Evolutionary conservation across 768 basidiomycete species (phyloP), one percentile per base, ranked within the genome.

Genomic region (Phaffia tasmanica): DNA sequence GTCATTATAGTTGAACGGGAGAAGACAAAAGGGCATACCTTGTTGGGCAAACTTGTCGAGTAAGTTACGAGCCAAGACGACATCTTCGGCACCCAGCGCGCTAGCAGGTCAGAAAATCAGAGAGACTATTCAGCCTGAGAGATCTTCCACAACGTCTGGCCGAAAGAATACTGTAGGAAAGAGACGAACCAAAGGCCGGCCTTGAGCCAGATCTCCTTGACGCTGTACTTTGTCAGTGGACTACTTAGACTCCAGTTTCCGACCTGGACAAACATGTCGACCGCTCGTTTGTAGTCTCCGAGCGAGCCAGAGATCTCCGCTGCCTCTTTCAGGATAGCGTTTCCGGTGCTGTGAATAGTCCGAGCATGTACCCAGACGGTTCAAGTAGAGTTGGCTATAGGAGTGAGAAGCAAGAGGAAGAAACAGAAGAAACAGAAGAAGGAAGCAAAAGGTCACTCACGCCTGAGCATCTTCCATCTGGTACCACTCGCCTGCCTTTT

Each of bases 151-250:
- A 8, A n/a, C 58, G 1, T n/a, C n/a, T n/a, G 9, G 58, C 19
- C 35, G 15, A 56, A 48, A 3, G 64, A 4, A 27, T 27, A 63
- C 46, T 56, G 25, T 11, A 59, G 19, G 35, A 64, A 42, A 18
- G 46, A 19, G 23, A 65, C 79, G 19, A 87, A 87, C 75, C 95
- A 98, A 25, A 99, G 79, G 46, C 84, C 84, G 3, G 91, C 82
- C 72, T 85, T 82, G 47, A 98, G 80, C 90, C 92, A 98, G 73
- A 94, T 94, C 71, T 98, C 95, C 79, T 98, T 97, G 72, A 97
- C 95, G 69, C 88, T 91, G 79, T 97, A 99, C 77, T 91, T 92
- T n/a, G 95, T 98, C 72, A 98, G 78, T 11, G 86, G 80, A 23
- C 88, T 89, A 0, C 78, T 78, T 53, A 97, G 80, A 11, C 87